Conservation (phyloP, 306 rosid species). For the Rosa lucieae region DNA sequence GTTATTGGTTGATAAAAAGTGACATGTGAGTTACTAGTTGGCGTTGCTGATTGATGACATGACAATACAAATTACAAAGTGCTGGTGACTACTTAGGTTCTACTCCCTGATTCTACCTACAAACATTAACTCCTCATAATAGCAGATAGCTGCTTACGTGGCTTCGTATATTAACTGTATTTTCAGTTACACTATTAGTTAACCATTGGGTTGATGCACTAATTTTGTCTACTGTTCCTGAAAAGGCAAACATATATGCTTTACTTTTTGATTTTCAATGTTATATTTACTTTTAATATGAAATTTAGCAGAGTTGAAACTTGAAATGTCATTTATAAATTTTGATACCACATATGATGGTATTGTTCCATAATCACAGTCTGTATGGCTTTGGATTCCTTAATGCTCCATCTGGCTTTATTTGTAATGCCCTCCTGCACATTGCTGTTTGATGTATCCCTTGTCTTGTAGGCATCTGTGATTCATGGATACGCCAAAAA, state of each 20-base stretch:
- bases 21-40: background rate
- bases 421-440: background rate
- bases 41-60: background rate
- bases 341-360: background rate
- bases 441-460: background rate
- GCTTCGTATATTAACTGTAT: background rate
- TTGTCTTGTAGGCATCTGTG: background rate
- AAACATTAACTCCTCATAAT: background rate
- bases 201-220: background rate
- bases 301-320: background rate
- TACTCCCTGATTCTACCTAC: background rate
- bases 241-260: background rate
- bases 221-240: background rate
- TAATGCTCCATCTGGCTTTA: background rate
- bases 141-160: background rate
- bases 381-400: background rate
- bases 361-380: background rate
- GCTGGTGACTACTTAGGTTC: background rate
- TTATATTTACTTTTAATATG: background rate
- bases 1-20: background rate
- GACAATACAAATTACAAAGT: background rate
- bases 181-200: too few species aligned
- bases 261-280: background rate
- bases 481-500: background rate
- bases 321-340: background rate